Conservation (phyloP, 2,329 filamentous ascomycete genomes). For the Alternaria viburni region DNA sequence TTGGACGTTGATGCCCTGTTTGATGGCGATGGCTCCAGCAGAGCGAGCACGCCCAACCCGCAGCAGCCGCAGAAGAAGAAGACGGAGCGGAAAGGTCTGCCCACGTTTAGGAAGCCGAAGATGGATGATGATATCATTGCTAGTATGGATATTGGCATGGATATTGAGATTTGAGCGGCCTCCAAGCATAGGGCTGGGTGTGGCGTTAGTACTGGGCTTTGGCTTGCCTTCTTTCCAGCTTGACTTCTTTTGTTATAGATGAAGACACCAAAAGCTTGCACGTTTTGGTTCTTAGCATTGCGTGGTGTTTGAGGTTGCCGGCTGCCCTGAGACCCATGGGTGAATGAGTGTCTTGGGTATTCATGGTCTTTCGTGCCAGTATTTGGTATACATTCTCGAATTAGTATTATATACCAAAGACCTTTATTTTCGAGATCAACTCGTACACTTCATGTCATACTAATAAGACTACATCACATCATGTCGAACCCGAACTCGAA, state of each 20-base stretch:
- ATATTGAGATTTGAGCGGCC: slow-evolving; percentile 74
- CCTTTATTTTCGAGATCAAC: neutral
- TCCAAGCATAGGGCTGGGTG: too few species aligned
- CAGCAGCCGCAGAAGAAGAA: slow-evolving; percentile 62
- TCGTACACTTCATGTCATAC: neutral
- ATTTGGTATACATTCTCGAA: neutral
- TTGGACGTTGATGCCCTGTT: slow-evolving; percentile 56
- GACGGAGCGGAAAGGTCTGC: slow-evolving; percentile 60
- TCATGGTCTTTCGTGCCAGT: neutral
- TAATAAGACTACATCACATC: too few species aligned
- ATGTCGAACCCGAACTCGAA: accelerated
- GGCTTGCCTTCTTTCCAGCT: neutral
- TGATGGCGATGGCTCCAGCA: slow-evolving; percentile 51
- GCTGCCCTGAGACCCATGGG: neutral
- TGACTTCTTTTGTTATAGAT: neutral
- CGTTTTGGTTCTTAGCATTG: neutral
- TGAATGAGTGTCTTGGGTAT: neutral
- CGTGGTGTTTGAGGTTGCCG: neutral
- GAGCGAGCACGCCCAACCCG: slow-evolving; percentile 53
- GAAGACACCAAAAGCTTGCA: neutral
- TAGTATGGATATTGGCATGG: slow-evolving; percentile 85
- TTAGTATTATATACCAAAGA: neutral
- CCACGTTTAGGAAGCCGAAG: slow-evolving; percentile 76
- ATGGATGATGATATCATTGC: slow-evolving; percentile 95
- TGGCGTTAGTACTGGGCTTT: neutral